These are phyloP conservation scores for Pelargonium australe DNA, from an alignment of 441 rosid species.

Conservation along the genomic window DNA sequence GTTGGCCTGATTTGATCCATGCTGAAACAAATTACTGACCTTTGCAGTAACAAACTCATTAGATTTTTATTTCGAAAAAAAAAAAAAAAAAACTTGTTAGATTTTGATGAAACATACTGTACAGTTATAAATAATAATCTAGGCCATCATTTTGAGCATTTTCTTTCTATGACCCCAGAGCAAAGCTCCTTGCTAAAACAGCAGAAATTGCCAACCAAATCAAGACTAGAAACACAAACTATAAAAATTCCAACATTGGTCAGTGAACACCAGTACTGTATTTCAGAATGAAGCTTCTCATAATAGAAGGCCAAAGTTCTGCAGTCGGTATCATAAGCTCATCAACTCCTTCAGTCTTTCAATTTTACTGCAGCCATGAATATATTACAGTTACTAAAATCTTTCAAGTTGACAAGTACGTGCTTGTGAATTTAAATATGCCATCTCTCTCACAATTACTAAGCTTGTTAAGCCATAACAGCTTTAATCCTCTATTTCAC, in stretches of 20 bases:
- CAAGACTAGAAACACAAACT: neutral
- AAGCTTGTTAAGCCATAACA: neutral
- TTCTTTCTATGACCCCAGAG: neutral
- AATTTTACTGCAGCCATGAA: slow-evolving; percentile 33
- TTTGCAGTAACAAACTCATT: neutral
- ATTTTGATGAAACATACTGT: neutral
- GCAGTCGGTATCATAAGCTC: slow-evolving; percentile 13
- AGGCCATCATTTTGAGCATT: neutral
- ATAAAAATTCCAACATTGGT: neutral
- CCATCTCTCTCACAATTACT: neutral
- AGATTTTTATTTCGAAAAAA: too few species aligned
- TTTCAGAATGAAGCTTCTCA: neutral
- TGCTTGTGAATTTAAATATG: neutral
- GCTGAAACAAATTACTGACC: too few species aligned
- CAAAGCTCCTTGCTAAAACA: neutral
- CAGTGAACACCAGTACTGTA: neutral
- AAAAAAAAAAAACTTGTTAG: too few species aligned
- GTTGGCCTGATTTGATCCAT: too few species aligned
- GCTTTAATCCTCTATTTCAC: neutral
- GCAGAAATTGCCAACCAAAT: neutral
- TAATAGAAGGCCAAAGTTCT: neutral
- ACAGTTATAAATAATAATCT: neutral
- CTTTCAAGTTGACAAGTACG: neutral
- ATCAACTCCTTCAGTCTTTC: slow-evolving; percentile 42
- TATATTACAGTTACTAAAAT: neutral